A percentile compares a stretch with the other conserved stretches of the same genome.
These are phyloP conservation scores for Microstegium vimineum DNA, from an alignment of 176 grass and related monocot species.

Conservation along the genomic window DNA sequence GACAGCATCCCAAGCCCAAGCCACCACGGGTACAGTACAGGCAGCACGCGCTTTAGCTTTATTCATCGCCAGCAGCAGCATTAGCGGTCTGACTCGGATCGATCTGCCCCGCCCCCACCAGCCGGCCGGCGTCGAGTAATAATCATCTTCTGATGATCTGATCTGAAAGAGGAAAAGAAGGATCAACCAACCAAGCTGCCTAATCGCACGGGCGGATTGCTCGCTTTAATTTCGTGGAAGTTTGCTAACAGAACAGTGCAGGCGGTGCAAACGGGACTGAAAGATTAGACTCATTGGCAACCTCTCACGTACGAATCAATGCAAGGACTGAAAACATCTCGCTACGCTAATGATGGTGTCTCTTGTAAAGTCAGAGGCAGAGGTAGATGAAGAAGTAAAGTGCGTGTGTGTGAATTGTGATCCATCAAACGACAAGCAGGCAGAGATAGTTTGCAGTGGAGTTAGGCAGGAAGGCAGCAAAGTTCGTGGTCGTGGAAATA, in stretches of 20 bases:
- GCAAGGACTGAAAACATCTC: background rate
- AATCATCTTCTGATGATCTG: background rate
- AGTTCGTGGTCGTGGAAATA: no score
- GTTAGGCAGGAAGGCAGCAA: no score
- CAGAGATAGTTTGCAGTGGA: no score
- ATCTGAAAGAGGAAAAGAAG: background rate
- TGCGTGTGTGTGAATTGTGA: no score
- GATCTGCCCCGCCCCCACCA: no score
- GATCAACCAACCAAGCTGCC: background rate
- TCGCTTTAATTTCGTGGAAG: background rate
- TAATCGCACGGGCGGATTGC: background rate
- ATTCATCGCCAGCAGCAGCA: background rate
- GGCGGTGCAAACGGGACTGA: no score
- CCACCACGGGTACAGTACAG: background rate
- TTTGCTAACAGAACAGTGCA: no score
- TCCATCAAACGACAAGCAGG: no score
- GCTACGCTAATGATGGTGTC: constrained; percentile 5
- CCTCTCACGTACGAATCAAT: background rate
- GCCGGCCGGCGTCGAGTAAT: background rate
- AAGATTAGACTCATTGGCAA: background rate
- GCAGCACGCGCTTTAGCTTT: background rate
- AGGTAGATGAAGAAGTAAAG: background rate
- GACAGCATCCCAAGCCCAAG: constrained; percentile 21
- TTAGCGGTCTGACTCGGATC: background rate
- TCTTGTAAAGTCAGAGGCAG: background rate